Conservation (phyloP, 75 land plant species). For the Adiantum capillusveneris region DNA sequence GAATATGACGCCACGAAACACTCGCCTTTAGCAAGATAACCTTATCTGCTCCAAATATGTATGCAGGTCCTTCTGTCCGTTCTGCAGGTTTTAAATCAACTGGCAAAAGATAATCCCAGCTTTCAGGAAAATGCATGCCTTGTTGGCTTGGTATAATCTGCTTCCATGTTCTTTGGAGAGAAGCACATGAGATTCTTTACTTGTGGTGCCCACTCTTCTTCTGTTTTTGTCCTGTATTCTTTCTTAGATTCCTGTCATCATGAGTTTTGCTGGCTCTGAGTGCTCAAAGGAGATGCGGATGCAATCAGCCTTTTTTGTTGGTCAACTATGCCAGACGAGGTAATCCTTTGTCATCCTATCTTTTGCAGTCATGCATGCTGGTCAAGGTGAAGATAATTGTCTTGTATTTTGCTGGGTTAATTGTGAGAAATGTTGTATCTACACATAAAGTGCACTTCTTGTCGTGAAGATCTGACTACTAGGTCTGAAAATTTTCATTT, state of each 20-base stretch:
- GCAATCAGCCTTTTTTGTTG: conserved; percentile 91
- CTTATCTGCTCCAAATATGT: neutral
- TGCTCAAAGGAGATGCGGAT: conserved; percentile 82
- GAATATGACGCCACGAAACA: no score
- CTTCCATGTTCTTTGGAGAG: no score
- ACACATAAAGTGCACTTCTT: no score
- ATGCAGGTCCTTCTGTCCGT: conserved; percentile 78
- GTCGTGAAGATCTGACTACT: no score
- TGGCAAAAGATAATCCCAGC: conserved; percentile 67
- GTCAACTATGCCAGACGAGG: conserved; percentile 94
- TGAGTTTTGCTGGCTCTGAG: conserved; percentile 80
- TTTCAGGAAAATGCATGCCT: conserved; percentile 98
- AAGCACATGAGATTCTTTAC: conserved; percentile 16
- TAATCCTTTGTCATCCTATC: no score
- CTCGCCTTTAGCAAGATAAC: no score
- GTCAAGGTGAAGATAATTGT: no score
- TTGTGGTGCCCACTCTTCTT: neutral
- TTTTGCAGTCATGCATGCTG: no score
- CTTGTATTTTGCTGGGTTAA: no score
- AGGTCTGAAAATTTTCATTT: no score
- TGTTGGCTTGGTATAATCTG: conserved; percentile 59
- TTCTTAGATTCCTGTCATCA: conserved; percentile 74
- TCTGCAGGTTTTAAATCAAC: conserved; percentile 77
- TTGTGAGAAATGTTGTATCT: no score
- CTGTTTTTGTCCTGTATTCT: neutral